Evolutionary conservation across 2,329 filamentous ascomycete species (phyloP), one percentile per base, ranked within the genome.

Genomic region (Stromatinia cepivora): DNA sequence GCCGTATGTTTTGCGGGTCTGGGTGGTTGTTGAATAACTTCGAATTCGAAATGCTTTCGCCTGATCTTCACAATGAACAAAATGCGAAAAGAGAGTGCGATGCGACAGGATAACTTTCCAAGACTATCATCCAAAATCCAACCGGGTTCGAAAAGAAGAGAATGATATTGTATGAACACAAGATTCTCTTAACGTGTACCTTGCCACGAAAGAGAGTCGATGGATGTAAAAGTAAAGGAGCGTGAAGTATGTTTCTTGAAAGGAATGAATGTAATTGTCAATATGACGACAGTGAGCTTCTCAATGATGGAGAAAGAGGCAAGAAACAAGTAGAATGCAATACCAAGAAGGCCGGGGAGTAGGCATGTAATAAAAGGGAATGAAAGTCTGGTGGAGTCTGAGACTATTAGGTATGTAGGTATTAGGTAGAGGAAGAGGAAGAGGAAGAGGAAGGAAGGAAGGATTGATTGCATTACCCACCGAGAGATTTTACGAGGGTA

Each of bases 201-300:
- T 65, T 54, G 62, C 36, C 62, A 65, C 62, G 48, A 54, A 31
- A 8, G 62, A 56, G 48, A 42, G 46, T 17, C 25, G n/a, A 28
- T 36, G 4, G 22, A 58, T 1, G 3, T 31, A 22, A n/a, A 36
- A 31, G 31, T 5, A 62, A 67, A 62, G 1, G 64, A 66, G 64
- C 15, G 50, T 48, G 64, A 66, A 62, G 45, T 42, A 67, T 63
- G 45, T 66, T 48, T 58, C 56, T 53, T 13, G n/a, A 42, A 45
- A n/a, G 42, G 45, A 67, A 62, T 15, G 66, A 62, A 63, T 50
- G 45, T 39, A 31, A 61, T 46, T 61, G 42, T 59, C 46, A 15
- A 52, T 1, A 61, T 10, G 46, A 50, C 59, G 59, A 36, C 28
- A 25, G 59, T 25, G 45, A 48, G 31, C 45, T 46, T 50, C 46